These are phyloP conservation scores for Scutellaria barbata DNA, from an alignment of 257 asterid species.

Conservation along the genomic window DNA sequence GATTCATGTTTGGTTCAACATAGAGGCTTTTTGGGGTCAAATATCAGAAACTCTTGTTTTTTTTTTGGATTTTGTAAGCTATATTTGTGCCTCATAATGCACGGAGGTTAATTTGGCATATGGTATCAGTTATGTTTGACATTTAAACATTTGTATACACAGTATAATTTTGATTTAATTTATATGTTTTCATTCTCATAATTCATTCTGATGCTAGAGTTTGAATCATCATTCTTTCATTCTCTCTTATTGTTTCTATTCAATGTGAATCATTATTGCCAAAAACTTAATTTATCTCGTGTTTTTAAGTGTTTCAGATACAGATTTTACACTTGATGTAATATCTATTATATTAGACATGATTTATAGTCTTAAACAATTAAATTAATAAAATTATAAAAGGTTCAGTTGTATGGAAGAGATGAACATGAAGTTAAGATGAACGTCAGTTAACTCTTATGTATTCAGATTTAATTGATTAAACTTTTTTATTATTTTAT, in stretches of 20 bases:
- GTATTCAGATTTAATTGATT: too few relatives aligned
- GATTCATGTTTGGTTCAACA: conserved; percentile 33
- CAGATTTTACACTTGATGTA: neutral
- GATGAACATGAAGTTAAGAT: too few relatives aligned
- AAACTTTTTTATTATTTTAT: too few relatives aligned
- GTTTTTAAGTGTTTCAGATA: neutral
- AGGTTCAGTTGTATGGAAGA: too few relatives aligned
- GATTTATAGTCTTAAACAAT: too few relatives aligned
- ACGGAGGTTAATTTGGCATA: conserved; percentile 26
- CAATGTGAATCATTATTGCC: neutral
- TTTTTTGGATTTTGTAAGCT: conserved; percentile 30
- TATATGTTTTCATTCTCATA: conserved; percentile 7
- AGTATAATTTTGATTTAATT: conserved; percentile 7
- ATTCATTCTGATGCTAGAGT: neutral
- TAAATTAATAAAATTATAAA: too few relatives aligned
- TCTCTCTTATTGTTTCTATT: neutral
- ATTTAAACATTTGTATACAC: conserved; percentile 25
- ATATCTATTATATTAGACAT: too few relatives aligned
- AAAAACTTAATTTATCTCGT: neutral
- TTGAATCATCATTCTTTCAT: neutral
- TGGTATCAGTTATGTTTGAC: conserved; percentile 30
- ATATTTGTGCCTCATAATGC: conserved; percentile 27
- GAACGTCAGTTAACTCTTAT: too few relatives aligned
- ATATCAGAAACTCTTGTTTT: conserved; percentile 15
- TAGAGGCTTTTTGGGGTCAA: conserved; percentile 13